These are phyloP conservation scores for Globisporangium parvum DNA, from an alignment of 352 stramenopile genomes.

Conservation along the genomic window DNA sequence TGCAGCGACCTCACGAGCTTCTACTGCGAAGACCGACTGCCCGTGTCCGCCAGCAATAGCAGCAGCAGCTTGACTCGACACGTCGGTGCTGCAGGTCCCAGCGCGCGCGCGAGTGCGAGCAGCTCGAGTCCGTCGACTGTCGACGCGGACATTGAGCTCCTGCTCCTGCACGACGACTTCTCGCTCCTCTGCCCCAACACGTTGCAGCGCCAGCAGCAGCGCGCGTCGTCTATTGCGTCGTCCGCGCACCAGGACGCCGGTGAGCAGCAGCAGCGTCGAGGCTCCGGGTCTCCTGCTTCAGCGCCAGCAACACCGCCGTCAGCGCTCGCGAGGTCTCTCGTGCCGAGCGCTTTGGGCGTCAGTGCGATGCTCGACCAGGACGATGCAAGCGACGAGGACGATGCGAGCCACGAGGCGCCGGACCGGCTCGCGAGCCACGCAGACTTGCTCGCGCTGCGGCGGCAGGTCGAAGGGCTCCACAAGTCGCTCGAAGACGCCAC, in stretches of 20 bases:
- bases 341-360: slow-evolving; percentile 7
- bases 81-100: background rate
- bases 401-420: too few relatives aligned
- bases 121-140: slow-evolving; percentile 17
- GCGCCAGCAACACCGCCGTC: too few relatives aligned
- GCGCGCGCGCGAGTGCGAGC: slow-evolving; percentile 1
- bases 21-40: slow-evolving; percentile 3
- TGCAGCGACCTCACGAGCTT: slow-evolving; percentile 8
- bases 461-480: slow-evolving; percentile 45
- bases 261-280: slow-evolving; percentile 24
- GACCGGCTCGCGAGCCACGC: slow-evolving; percentile 16
- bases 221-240: slow-evolving; percentile 9
- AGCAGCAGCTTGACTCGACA: background rate
- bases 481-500: slow-evolving; percentile 43
- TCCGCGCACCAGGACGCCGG: slow-evolving; percentile 31
- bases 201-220: slow-evolving; percentile 19
- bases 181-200: slow-evolving; percentile 45
- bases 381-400: background rate
- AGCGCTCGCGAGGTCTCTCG: too few relatives aligned
- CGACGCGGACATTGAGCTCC: slow-evolving; percentile 41
- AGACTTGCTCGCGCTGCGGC: slow-evolving; percentile 35
- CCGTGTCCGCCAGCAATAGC: background rate
- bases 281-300: too few relatives aligned
- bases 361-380: too few relatives aligned
- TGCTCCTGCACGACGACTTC: slow-evolving; percentile 48